Evolutionary conservation across 2,329 filamentous ascomycete species (phyloP).

Genomic region (Tolypocladium paradoxum): DNA sequence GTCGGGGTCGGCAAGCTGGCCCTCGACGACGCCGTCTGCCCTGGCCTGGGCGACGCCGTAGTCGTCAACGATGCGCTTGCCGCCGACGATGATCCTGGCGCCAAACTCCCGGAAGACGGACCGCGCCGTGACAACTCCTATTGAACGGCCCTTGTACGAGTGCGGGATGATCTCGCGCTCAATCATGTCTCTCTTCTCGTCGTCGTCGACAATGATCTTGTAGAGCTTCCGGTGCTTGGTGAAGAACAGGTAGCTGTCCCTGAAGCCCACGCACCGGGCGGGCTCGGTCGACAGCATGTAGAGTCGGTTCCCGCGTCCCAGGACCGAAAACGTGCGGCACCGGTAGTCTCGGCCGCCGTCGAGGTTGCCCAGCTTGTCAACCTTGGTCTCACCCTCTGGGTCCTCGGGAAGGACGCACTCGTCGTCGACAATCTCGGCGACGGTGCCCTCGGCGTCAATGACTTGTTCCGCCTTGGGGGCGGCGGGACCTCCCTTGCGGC

Average conservation of each 20-base stretch:
- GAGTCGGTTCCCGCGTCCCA: slow-evolving; percentile 69
- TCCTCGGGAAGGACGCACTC: slow-evolving; percentile 86
- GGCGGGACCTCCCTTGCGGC: slow-evolving; percentile 55
- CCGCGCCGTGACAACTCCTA: slow-evolving; percentile 90
- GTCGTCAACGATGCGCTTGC: slow-evolving; percentile 76
- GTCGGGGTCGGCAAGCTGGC: slow-evolving; percentile 82
- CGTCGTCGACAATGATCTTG: slow-evolving; percentile 96
- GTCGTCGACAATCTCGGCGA: slow-evolving; percentile 82
- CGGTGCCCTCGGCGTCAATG: slow-evolving; percentile 87
- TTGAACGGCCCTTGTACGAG: slow-evolving; percentile 95
- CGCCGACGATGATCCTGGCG: slow-evolving; percentile 85
- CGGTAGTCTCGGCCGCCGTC: slow-evolving; percentile 82
- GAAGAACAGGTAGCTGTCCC: slow-evolving; percentile 98
- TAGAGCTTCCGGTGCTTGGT: slow-evolving; percentile 93
- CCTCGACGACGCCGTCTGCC: slow-evolving; percentile 71
- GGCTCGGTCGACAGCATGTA: slow-evolving; percentile 99
- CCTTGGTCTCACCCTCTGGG: slow-evolving; percentile 80
- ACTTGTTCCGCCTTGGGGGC: slow-evolving; percentile 73
- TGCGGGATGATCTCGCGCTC: slow-evolving; percentile 92
- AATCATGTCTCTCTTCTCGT: slow-evolving; percentile 96
- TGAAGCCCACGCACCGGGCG: slow-evolving; percentile 89
- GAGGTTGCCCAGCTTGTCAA: slow-evolving; percentile 79
- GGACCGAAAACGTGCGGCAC: slow-evolving; percentile 87
- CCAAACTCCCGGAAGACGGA: slow-evolving; percentile 97
- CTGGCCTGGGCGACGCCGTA: slow-evolving; percentile 71